Conservation (phyloP, 768 basidiomycete genomes). For the Termitomyces sp. region DNA sequence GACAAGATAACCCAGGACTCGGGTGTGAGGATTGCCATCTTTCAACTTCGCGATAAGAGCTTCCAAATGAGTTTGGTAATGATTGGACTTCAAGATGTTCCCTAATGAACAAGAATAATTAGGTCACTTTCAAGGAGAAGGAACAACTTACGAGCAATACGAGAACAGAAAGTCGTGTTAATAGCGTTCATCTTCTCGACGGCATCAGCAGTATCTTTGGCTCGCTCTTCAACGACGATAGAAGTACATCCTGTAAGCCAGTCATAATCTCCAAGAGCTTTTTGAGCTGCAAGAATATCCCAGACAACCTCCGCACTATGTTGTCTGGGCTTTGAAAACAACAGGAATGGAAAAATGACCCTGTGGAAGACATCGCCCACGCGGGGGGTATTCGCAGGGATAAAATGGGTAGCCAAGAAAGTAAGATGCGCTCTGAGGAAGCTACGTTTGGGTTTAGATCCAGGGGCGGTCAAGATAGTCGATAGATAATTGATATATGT, state of each 20-base stretch:
- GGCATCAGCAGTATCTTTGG: slow-evolving; percentile 23
- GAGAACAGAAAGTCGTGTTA: slow-evolving; percentile 50
- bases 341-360: slow-evolving; percentile 65
- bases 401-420: slow-evolving; percentile 50
- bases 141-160: slow-evolving; percentile 55
- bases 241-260: slow-evolving; percentile 53
- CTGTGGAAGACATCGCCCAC: slow-evolving; percentile 37
- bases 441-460: slow-evolving; percentile 42
- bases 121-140: slow-evolving; percentile 7
- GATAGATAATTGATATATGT: slow-evolving; percentile 43
- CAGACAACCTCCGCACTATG: slow-evolving; percentile 65
- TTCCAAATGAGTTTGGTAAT: slow-evolving; percentile 35
- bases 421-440: slow-evolving; percentile 48
- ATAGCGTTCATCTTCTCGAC: slow-evolving; percentile 40
- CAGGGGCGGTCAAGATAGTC: slow-evolving; percentile 25
- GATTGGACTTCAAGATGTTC: slow-evolving; percentile 53
- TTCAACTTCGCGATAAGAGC: slow-evolving; percentile 47
- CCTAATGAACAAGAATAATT: slow-evolving; percentile 30
- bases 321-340: slow-evolving; percentile 68
- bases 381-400: slow-evolving; percentile 16
- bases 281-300: slow-evolving; percentile 43
- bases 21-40: slow-evolving; percentile 42
- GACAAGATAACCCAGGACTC: slow-evolving; percentile 55
- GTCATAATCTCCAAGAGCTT: slow-evolving; percentile 24
- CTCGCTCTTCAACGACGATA: slow-evolving; percentile 29